Evolutionary conservation across 2,329 filamentous ascomycete genomes (phyloP).

Genomic region (Venturia asperata): DNA sequence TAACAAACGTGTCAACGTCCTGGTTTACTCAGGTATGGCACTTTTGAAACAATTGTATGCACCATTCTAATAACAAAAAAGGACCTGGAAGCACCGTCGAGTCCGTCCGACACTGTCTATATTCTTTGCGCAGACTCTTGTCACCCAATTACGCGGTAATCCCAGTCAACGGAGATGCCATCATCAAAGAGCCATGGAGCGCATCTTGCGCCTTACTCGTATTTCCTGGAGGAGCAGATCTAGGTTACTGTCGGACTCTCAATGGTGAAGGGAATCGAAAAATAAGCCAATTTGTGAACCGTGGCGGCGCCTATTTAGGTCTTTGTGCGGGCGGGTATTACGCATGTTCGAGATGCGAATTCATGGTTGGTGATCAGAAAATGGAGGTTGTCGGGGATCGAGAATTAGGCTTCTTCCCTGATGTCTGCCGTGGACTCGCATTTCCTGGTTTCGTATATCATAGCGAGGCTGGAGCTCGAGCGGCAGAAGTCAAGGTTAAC

Average conservation of each 20-base stretch:
- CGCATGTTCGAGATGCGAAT: constrained; percentile 73
- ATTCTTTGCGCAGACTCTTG: constrained; percentile 76
- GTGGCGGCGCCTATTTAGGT: constrained; percentile 79
- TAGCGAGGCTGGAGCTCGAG: constrained; percentile 75
- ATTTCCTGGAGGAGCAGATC: constrained; percentile 87
- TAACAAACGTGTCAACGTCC: constrained; percentile 71
- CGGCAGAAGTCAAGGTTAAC: constrained; percentile 59
- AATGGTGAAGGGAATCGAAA: constrained; percentile 81
- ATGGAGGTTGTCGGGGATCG: constrained; percentile 81
- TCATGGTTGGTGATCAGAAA: constrained; percentile 73
- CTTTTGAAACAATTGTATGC: neutral
- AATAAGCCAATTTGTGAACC: constrained; percentile 78
- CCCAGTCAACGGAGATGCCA: constrained; percentile 66
- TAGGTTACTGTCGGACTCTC: constrained; percentile 79
- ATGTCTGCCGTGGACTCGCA: constrained; percentile 75
- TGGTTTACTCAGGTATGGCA: constrained; percentile 76
- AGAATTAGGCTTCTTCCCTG: constrained; percentile 84
- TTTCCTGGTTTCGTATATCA: constrained; percentile 87
- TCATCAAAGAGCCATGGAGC: constrained; percentile 89
- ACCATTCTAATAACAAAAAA: constrained; percentile 29
- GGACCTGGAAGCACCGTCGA: constrained; percentile 80
- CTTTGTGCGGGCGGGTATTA: constrained; percentile 96
- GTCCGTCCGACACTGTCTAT: constrained; percentile 83
- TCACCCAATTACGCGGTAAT: constrained; percentile 91
- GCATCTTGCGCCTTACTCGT: constrained; percentile 82